A percentile compares a stretch with the other conserved stretches of the same genome.
These are phyloP conservation scores for Capsaspora owczarzaki DNA, from an alignment of 78 protist genomes.

Conservation along the genomic window DNA sequence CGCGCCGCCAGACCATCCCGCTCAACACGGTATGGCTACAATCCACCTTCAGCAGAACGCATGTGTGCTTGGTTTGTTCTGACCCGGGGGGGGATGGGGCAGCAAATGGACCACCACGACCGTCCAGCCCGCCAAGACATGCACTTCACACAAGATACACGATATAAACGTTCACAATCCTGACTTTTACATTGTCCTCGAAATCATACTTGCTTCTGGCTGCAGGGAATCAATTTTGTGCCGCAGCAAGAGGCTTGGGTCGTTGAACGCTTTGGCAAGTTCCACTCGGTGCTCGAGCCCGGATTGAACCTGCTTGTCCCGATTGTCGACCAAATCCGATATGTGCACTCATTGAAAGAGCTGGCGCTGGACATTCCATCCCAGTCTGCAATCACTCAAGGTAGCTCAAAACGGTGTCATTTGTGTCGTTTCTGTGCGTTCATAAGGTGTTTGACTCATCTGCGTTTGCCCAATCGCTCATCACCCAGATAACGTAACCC, in stretches of 20 bases:
- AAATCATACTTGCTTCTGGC: too few species aligned
- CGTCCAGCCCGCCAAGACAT: too few species aligned
- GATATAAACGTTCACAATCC: too few species aligned
- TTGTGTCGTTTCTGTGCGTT: background rate
- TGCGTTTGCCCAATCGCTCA: background rate
- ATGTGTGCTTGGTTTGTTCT: too few species aligned
- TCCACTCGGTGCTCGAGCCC: slow-evolving; percentile 24
- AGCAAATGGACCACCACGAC: too few species aligned
- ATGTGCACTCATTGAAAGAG: slow-evolving; percentile 44
- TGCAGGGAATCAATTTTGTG: slow-evolving; percentile 43
- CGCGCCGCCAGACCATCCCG: too few species aligned
- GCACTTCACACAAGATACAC: too few species aligned
- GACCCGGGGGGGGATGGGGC: too few species aligned
- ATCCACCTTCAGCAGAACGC: too few species aligned
- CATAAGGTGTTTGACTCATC: background rate
- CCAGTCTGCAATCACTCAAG: slow-evolving; percentile 55
- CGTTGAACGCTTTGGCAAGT: slow-evolving; percentile 59
- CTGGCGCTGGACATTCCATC: slow-evolving; percentile 17
- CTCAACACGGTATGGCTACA: too few species aligned
- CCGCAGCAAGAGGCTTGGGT: slow-evolving; percentile 63
- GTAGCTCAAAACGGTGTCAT: background rate
- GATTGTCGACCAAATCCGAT: slow-evolving; percentile 40
- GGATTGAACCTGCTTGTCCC: slow-evolving; percentile 60
- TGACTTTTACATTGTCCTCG: too few species aligned
- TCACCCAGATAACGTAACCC: slow-evolving; percentile 48